Evolutionary conservation across 2,329 filamentous ascomycete genomes (phyloP), one percentile per base, ranked within the genome.

Genomic region (Colletotrichum noveboracense): DNA sequence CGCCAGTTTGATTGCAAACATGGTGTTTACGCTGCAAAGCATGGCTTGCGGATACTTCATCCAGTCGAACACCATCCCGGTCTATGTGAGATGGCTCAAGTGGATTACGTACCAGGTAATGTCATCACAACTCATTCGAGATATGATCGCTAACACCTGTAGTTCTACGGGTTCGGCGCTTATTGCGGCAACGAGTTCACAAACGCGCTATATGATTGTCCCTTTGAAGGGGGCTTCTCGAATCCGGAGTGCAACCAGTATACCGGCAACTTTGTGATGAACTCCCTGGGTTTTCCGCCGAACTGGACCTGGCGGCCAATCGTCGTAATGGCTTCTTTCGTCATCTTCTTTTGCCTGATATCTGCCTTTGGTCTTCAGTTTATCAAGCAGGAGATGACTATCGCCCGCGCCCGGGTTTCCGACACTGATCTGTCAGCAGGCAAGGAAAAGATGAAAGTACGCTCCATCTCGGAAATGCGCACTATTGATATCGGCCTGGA

Each of bases 81-180:
- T 96, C 2, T 96, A 95, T 79, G 91, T 95, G n/a, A 88, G 94
- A 71, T 96, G 94, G 94, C 85, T 94, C 3, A 96, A 95, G 80
- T 94, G 91, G 86, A 88, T 89, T 28, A 89, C 91, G 2, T 93
- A 92, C 77, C 88, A 89, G 26, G 89, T 89, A 83, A 81, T 80
- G 6, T 13, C 28, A 3, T 16, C 16, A 3, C 4, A 36, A 26
- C 28, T 3, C 6, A 14, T 81, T 79, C 6, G 80, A 6, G 84
- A 84, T 62, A 82, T 26, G 67, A 67, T 52, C 36, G 34, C 79
- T 84, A 61, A 83, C 18, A 69, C n/a, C 3, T 12, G 5, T 30
- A 91, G 89, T 94, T 91, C 80, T 96, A 95, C 79, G 90, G 89
- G 0, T 95, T 96, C 79, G 92, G 93, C 0, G 93, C 93, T 3